phyloP scores from a whole-genome alignment of 2,329 filamentous ascomycete genomes.

The Xylariaceae sp. region DNA sequence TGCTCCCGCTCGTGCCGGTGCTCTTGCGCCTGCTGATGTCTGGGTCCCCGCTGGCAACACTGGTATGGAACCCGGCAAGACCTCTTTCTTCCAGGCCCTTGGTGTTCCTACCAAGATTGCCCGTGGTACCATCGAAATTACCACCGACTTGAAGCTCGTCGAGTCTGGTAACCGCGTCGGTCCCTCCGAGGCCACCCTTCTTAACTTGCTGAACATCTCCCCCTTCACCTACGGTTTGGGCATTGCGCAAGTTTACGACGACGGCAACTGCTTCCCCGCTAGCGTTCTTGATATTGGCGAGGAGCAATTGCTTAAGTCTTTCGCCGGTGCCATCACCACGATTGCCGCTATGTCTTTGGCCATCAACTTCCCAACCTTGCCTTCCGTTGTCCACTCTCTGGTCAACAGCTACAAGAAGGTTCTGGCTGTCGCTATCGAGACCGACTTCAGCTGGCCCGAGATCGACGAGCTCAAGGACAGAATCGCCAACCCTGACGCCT shows the following conservation, averaged over 20 bases:
- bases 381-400: conserved; percentile 92
- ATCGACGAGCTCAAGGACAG: conserved; percentile 99
- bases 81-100: conserved; percentile 99
- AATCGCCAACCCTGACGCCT: conserved; percentile 97
- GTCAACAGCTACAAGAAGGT: conserved; percentile 99
- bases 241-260: conserved; percentile 93
- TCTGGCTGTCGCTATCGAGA: conserved; percentile 82
- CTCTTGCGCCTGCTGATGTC: conserved; percentile 88
- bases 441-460: conserved; percentile 89
- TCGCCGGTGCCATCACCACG: conserved; percentile 77
- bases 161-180: conserved; percentile 92
- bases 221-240: conserved; percentile 99
- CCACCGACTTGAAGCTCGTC: conserved; percentile 94
- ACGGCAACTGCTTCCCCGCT: conserved; percentile 87
- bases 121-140: conserved; percentile 99
- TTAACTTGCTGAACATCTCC: conserved; percentile 99
- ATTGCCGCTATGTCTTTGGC: conserved; percentile 90
- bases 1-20: conserved; percentile 96
- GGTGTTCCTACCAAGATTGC: conserved; percentile 99
- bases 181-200: conserved; percentile 94
- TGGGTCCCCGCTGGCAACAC: conserved; percentile 98
- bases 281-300: conserved; percentile 90
- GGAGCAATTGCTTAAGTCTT: conserved; percentile 82
- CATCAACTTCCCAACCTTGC: conserved; percentile 90
- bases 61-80: conserved; percentile 99